Evolutionary conservation across 352 stramenopile species (phyloP), one percentile per base, ranked within the genome.

Genomic region (Pythium oligandrum): DNA sequence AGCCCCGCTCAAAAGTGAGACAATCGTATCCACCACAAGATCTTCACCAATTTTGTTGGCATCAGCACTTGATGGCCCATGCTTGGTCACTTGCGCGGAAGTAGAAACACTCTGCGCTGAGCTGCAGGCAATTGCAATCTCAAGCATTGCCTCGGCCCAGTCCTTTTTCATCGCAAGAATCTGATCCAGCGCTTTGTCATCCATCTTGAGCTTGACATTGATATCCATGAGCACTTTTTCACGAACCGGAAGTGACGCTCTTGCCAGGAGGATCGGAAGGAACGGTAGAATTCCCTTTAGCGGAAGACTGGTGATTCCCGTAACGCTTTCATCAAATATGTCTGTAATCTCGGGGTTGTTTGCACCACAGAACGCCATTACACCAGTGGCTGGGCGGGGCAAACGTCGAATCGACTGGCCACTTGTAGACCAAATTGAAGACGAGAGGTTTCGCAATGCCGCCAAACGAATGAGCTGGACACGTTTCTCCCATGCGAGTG

Each of bases 161-260:
- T 75, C 61, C 44, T 81, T 72, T 48, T 89, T 88, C 66, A 89
- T 86, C 32, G 70, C 48, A 3, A 95, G 52, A 33, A 95, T 48
- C n/a, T 89, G 74, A 36, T 89, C 77, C 43, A 92, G 78, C n/a
- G 75, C 52, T 0, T 67, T 48, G 48, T 85, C 70, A 32, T 92
- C 78, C 0, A 78, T 95, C 56, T 95, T 95, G 8, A 95, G 66
- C 63, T 82, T 84, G 10, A 95, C 78, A 48, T 88, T 93, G 42
- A 95, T 80, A n/a, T 93, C 83, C 81, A 95, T 91, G 7, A 95
- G 64, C 6, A 92, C 73, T 39, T 88, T 86, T 48, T 95, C 84
- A 2, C 84, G 76, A 49, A 83, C 78, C 33, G 62, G 56, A 0
- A 66, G 49, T 1, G 73, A 83, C n/a, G 73, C 78, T 33, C 71